Evolutionary conservation across 441 rosid species (phyloP).

Genomic region (Isatis lusitanica): DNA sequence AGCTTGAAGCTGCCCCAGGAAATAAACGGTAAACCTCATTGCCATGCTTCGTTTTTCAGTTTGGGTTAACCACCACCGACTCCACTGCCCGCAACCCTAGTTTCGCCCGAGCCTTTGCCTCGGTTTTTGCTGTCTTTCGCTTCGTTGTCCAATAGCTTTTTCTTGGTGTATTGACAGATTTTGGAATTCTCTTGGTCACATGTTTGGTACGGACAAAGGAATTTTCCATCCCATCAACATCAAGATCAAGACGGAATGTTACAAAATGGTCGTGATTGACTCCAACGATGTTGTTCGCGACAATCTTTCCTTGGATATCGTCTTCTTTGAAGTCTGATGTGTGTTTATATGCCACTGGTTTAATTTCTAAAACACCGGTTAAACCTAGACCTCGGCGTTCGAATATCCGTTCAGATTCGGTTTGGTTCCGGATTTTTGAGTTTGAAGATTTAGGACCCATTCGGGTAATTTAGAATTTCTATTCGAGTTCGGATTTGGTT

Average conservation of each 20-base stretch:
- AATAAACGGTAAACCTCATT: slow-evolving; percentile 47
- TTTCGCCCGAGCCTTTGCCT: slow-evolving; percentile 45
- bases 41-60: slow-evolving; percentile 50
- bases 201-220: slow-evolving; percentile 50
- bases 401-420: no score
- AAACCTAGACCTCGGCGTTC: no score
- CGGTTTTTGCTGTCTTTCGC: slow-evolving; percentile 51
- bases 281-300: slow-evolving; percentile 53
- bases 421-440: no score
- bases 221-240: slow-evolving; percentile 54
- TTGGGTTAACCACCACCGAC: slow-evolving; percentile 50
- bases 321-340: slow-evolving; percentile 39
- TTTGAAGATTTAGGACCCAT: no score
- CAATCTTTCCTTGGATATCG: slow-evolving; percentile 48
- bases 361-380: slow-evolving; percentile 41
- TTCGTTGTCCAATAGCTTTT: slow-evolving; percentile 58
- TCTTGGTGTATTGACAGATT: slow-evolving; percentile 40
- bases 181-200: slow-evolving; percentile 21
- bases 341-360: slow-evolving; percentile 40
- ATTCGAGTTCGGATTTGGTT: no score
- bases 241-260: slow-evolving; percentile 55
- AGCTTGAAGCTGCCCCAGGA: slow-evolving; percentile 29
- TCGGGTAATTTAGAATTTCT: no score
- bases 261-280: slow-evolving; percentile 58
- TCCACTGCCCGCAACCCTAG: slow-evolving; percentile 40